A percentile compares a stretch with the other conserved stretches of the same genome.
Conservation (phyloP, 352 stramenopile species). For the Thalassiosira livingstoniorum region DNA sequence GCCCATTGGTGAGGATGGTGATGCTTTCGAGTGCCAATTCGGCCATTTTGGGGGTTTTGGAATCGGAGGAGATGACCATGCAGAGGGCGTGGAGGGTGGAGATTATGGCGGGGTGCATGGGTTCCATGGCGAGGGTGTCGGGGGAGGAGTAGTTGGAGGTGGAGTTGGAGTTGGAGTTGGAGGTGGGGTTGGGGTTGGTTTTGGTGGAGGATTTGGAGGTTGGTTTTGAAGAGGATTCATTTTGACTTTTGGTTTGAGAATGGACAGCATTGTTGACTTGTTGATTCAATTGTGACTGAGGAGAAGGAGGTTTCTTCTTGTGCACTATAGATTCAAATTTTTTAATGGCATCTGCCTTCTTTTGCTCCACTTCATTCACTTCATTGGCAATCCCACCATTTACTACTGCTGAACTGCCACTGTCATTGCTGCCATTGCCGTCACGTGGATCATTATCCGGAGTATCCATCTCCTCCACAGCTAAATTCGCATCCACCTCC, state of each 20-base stretch:
- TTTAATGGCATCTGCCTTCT: constrained; percentile 40
- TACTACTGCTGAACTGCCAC: not conserved
- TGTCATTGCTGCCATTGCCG: too few species aligned
- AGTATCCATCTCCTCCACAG: not conserved
- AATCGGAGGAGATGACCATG: constrained; percentile 70
- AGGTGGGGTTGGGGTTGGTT: not conserved
- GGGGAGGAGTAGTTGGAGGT: constrained; percentile 14
- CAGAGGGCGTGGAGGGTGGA: constrained; percentile 69
- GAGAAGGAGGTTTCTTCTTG: constrained; percentile 31
- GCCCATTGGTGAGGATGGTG: constrained; percentile 68
- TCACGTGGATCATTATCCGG: constrained; percentile 10
- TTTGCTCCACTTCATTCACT: constrained; percentile 14
- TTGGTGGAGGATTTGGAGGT: constrained; percentile 11
- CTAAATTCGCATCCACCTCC: constrained; percentile 15
- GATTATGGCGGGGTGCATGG: constrained; percentile 74
- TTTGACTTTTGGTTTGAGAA: too few species aligned
- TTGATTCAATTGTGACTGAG: too few species aligned
- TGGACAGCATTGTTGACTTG: too few species aligned
- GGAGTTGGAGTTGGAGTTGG: constrained; percentile 1
- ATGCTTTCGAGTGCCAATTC: constrained; percentile 76
- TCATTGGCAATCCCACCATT: not conserved
- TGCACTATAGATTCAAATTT: constrained; percentile 51
- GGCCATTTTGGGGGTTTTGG: constrained; percentile 72
- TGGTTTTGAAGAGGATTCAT: not conserved
- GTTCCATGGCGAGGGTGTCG: constrained; percentile 69